Conservation (phyloP, 163 green algal genomes). For the Volvox carteri region DNA sequence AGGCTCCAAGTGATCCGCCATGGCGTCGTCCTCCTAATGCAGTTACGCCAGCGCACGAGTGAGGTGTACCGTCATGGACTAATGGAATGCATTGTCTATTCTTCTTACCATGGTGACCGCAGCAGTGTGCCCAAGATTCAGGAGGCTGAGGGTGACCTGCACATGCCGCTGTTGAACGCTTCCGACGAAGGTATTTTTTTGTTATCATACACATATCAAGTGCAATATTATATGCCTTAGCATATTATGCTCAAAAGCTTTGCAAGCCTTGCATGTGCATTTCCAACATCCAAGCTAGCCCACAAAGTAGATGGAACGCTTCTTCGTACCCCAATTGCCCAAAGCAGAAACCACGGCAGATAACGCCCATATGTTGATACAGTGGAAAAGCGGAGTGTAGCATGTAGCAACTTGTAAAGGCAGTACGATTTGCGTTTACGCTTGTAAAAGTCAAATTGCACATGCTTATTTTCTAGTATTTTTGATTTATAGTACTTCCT, state of each 20-base stretch:
- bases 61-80: background rate
- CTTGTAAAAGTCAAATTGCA: background rate
- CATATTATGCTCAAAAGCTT: background rate
- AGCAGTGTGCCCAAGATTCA: background rate
- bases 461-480: background rate
- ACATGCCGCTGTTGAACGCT: slow-evolving; percentile 10
- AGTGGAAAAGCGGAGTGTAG: no score
- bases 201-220: background rate
- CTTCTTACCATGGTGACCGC: background rate
- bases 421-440: background rate
- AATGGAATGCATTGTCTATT: background rate
- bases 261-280: background rate
- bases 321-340: no score
- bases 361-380: no score
- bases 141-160: background rate
- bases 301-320: background rate
- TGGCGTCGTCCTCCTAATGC: background rate
- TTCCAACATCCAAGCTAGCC: background rate
- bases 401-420: no score
- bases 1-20: slow-evolving; percentile 9
- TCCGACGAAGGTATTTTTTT: background rate
- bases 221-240: background rate
- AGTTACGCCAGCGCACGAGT: background rate
- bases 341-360: no score
- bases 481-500: background rate